Percentiles rank a stretch among this genome's conserved stretches.
Evolutionary conservation across 2,329 filamentous ascomycete species (phyloP).

Genomic region (Fusarium sp.): DNA sequence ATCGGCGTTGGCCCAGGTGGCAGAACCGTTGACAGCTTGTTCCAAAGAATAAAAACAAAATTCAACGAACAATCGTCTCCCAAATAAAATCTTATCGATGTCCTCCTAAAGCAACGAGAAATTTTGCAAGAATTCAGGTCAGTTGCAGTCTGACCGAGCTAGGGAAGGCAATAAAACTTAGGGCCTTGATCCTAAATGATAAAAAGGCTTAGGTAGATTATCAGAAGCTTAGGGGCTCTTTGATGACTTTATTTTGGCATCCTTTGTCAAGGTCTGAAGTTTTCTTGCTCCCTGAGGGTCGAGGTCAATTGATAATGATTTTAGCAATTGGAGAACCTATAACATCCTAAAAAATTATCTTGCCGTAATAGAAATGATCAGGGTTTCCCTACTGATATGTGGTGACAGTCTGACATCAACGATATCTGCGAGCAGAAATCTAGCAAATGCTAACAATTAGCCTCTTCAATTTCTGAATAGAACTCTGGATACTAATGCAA

Average conservation of each 20-base stretch:
- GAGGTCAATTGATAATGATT: background rate
- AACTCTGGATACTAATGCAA: background rate
- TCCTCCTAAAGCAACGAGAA: background rate
- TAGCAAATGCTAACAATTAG: constrained; percentile 30
- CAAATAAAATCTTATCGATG: too few species aligned
- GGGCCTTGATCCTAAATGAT: background rate
- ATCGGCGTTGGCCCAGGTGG: constrained; percentile 16
- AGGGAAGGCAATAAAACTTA: too few species aligned
- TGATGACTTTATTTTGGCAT: background rate
- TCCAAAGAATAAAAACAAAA: background rate
- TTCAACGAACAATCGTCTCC: background rate
- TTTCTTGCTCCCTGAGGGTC: background rate
- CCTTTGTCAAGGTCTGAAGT: background rate
- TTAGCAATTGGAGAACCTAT: background rate
- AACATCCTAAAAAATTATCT: background rate
- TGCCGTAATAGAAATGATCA: background rate
- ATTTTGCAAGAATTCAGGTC: background rate
- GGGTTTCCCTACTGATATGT: background rate
- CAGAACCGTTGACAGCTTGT: background rate
- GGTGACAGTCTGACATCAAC: background rate
- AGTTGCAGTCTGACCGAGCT: background rate
- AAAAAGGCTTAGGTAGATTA: too few species aligned
- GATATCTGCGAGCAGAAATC: background rate
- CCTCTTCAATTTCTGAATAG: background rate
- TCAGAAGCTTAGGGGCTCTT: background rate